Base-by-base conservation (phyloP, 805 yeast genomes). In the Candida sphagnicola region DNA sequence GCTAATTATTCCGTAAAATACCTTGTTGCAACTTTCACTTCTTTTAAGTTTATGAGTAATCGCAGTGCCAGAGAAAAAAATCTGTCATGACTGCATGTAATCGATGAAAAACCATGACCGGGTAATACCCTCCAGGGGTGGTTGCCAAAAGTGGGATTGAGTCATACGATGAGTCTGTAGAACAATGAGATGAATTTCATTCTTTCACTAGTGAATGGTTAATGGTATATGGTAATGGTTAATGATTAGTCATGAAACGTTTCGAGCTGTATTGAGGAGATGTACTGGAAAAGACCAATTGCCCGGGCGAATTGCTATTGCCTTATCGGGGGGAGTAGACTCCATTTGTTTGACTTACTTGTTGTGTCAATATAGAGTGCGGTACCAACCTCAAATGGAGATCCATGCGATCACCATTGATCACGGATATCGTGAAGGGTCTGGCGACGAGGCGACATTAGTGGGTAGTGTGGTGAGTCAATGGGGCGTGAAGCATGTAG, bases 291-390 rank as follows among this genome's bases (percentile, higher is more conserved):
- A 16, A 8, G 13, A 13, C 4, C 41, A 44, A 5, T 37, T 48
- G 5, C 74, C 72, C 3, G 29, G 38, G 4, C 53, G 44, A 21
- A 40, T 77, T 0, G 76, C 68, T 4, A 56, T 85, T 13, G 88
- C 89, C 0, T 70, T 85, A 1, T 80, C 88, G 12, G 95, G 95
- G 1, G 95, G 95, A 1, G 88, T 82, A 0, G 95, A 85, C 53
- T 85, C 93, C 1, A 79, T 85, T 78, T 80, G 85, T 11, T 55
- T 85, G 31, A 67, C 84, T 0, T 71, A 72, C 45, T 60, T 83
- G 14, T 54, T 81, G 4, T 43, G 62, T 0, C 55, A 60, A 18
- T 73, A 63, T 47, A 58, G 52, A 23, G 42, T 65, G 8, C 40
- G 37, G 3, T 37, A 60, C 34, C 49, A 57, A 5, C 51, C 61